Evolutionary conservation across 257 asterid species (phyloP).

Genomic region (Asclepias syriaca): DNA sequence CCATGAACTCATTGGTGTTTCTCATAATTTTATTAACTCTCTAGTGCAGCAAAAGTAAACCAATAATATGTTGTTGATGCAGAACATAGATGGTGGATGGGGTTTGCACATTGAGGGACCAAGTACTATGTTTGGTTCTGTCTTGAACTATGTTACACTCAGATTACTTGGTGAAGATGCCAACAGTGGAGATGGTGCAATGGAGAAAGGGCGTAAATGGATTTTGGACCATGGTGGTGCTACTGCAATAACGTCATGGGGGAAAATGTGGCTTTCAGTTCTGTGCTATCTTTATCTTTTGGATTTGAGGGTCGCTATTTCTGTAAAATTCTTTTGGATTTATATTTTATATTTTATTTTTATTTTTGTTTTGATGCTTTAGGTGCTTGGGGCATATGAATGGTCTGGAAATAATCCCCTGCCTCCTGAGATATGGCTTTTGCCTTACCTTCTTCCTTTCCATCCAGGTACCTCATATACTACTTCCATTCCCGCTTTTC

Average conservation of each 20-base stretch:
- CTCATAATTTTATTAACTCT: background rate
- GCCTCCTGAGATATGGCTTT: slow-evolving; percentile 98
- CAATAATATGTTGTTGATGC: slow-evolving; percentile 27
- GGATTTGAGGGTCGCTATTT: background rate
- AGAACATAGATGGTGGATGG: slow-evolving; percentile 99
- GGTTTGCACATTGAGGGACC: slow-evolving; percentile 99
- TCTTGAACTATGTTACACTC: slow-evolving; percentile 75
- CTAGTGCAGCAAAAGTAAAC: slow-evolving; percentile 13
- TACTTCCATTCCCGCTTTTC: background rate
- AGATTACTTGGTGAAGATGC: slow-evolving; percentile 98
- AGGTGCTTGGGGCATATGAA: slow-evolving; percentile 96
- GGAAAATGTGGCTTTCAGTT: slow-evolving; percentile 99
- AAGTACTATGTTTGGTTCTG: slow-evolving; percentile 98
- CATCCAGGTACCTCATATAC: slow-evolving; percentile 73
- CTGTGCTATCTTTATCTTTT: slow-evolving; percentile 22
- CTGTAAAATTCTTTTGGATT: slow-evolving; percentile 1
- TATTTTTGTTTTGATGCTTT: slow-evolving; percentile 5
- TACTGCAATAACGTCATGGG: slow-evolving; percentile 94
- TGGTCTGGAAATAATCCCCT: slow-evolving; percentile 99
- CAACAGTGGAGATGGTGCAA: slow-evolving; percentile 82
- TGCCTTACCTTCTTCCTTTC: slow-evolving; percentile 74
- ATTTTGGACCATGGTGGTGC: slow-evolving; percentile 92
- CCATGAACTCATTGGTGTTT: slow-evolving; percentile 8
- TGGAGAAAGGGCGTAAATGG: slow-evolving; percentile 96
- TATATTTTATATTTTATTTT: slow-evolving; percentile 7